phyloP scores from a whole-genome alignment of 768 basidiomycete genomes.

The Mycena amicta region DNA sequence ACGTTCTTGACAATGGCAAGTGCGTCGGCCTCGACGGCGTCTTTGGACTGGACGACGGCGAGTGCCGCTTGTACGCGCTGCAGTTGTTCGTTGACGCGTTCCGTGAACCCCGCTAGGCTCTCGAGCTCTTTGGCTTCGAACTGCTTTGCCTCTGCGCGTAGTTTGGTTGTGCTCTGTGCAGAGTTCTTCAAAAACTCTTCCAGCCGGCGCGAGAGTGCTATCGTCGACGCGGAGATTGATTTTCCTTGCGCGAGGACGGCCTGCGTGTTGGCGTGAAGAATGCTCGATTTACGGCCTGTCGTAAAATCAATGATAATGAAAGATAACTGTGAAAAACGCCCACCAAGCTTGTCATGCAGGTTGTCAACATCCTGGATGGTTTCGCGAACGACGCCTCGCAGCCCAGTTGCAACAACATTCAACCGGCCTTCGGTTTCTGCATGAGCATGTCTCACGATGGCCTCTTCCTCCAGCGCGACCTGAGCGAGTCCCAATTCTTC shows the following conservation, averaged over 20 bases:
- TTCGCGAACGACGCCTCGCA: conserved; percentile 69
- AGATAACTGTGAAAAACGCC: conserved; percentile 22
- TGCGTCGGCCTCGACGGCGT: conserved; percentile 56
- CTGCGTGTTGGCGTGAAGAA: conserved; percentile 65
- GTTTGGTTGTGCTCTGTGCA: conserved; percentile 50
- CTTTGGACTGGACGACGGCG: conserved; percentile 55
- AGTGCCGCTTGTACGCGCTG: conserved; percentile 55
- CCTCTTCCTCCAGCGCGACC: conserved; percentile 75
- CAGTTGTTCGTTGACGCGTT: conserved; percentile 60
- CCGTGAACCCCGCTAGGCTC: conserved; percentile 49
- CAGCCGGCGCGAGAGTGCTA: conserved; percentile 57
- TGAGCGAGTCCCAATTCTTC: conserved; percentile 61
- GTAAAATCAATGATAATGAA: conserved; percentile 11
- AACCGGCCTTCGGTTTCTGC: conserved; percentile 71
- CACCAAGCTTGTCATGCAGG: conserved; percentile 85
- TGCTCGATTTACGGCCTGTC: conserved; percentile 72
- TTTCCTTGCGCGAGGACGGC: conserved; percentile 65
- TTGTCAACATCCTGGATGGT: conserved; percentile 69
- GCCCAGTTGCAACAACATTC: conserved; percentile 68
- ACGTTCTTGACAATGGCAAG: conserved; percentile 48
- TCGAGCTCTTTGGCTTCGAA: conserved; percentile 61
- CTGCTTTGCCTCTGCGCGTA: conserved; percentile 58
- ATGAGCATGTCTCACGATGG: conserved; percentile 74
- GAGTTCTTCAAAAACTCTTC: conserved; percentile 63
- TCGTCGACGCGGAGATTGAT: conserved; percentile 55